These are phyloP conservation scores for Comarum palustre DNA, from an alignment of 306 rosid genomes.

Conservation along the genomic window DNA sequence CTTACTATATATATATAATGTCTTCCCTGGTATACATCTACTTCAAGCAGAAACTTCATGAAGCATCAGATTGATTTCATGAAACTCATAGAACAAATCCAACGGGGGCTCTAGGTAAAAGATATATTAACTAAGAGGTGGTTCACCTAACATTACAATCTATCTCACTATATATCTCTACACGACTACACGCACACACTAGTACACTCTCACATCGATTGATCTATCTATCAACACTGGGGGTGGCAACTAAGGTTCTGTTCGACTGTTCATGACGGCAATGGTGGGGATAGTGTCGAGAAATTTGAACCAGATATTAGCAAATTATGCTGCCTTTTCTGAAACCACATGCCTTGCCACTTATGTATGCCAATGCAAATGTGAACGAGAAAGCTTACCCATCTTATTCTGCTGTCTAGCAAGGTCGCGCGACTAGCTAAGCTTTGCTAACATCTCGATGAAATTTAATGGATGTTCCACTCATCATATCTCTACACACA, in stretches of 20 bases:
- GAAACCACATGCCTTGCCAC: slow-evolving; percentile 66
- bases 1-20: no score
- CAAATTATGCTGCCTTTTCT: slow-evolving; percentile 44
- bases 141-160: no score
- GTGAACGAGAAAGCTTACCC: slow-evolving; percentile 49
- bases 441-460: background rate
- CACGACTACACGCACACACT: background rate
- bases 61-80: background rate
- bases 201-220: background rate
- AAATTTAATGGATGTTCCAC: background rate
- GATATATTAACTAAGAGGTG: no score
- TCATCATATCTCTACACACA: background rate
- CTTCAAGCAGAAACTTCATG: background rate
- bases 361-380: slow-evolving; percentile 37
- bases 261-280: slow-evolving; percentile 39
- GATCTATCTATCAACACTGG: background rate
- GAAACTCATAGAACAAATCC: background rate
- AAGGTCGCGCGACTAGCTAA: slow-evolving; percentile 2
- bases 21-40: no score
- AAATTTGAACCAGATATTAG: slow-evolving; percentile 51
- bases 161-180: no score
- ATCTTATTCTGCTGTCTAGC: background rate
- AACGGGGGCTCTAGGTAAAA: no score
- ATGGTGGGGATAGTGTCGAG: slow-evolving; percentile 35
- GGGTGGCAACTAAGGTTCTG: slow-evolving; percentile 14